These are phyloP conservation scores for Penicillium italicum DNA, from an alignment of 2,329 filamentous ascomycete species.

Conservation along the genomic window DNA sequence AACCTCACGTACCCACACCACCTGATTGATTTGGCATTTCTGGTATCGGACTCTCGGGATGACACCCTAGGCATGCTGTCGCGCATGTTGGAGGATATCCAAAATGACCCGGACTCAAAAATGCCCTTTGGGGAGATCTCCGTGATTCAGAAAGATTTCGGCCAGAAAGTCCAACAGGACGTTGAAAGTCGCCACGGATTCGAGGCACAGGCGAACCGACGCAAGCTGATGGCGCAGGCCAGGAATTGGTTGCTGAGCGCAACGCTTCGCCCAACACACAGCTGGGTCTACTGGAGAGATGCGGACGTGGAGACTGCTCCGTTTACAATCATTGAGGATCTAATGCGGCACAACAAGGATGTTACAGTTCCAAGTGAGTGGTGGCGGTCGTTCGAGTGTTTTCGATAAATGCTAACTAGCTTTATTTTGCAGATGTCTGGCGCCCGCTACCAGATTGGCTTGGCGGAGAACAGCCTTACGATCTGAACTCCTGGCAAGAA, in stretches of 20 bases:
- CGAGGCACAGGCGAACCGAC: slow-evolving; percentile 84
- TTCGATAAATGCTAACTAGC: slow-evolving; percentile 16
- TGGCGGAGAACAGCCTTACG: slow-evolving; percentile 95
- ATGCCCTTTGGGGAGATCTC: slow-evolving; percentile 93
- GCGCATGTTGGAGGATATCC: slow-evolving; percentile 71
- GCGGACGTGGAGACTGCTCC: slow-evolving; percentile 97
- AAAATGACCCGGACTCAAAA: slow-evolving; percentile 72
- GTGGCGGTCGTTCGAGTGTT: not conserved
- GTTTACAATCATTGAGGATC: slow-evolving; percentile 91
- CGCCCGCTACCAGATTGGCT: slow-evolving; percentile 98
- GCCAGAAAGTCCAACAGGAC: slow-evolving; percentile 95
- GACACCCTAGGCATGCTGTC: slow-evolving; percentile 74
- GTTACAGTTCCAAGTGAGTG: slow-evolving; percentile 94
- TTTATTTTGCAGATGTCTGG: slow-evolving; percentile 71
- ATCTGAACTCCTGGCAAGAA: slow-evolving; percentile 98
- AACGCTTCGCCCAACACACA: slow-evolving; percentile 88
- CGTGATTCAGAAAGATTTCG: slow-evolving; percentile 98
- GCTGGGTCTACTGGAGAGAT: slow-evolving; percentile 99
- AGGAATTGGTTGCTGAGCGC: slow-evolving; percentile 96
- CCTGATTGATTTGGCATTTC: slow-evolving; percentile 90
- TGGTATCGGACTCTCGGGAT: slow-evolving; percentile 97
- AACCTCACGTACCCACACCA: slow-evolving; percentile 98
- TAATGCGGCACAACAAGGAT: slow-evolving; percentile 99
- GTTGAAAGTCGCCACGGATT: slow-evolving; percentile 97
- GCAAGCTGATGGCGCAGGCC: slow-evolving; percentile 97